Conservation (phyloP, 2,329 filamentous ascomycete species). For the Penicillium sp. region DNA sequence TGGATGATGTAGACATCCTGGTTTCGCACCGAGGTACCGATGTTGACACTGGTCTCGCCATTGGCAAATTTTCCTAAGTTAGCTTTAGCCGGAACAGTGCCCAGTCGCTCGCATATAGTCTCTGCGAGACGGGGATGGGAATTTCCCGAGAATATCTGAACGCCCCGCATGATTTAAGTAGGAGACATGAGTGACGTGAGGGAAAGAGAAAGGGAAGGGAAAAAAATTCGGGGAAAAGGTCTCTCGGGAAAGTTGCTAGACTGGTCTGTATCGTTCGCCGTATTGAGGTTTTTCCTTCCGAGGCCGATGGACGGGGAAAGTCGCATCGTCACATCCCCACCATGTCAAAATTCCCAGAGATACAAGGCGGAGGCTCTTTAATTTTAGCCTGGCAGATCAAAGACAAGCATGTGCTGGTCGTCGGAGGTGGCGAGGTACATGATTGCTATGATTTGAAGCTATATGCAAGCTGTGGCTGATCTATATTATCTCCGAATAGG, state of each 20-base stretch:
- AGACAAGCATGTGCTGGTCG: slow-evolving; percentile 82
- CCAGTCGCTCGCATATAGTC: slow-evolving; percentile 63
- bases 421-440: slow-evolving; percentile 86
- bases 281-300: slow-evolving; percentile 18
- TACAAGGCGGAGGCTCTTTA: slow-evolving; percentile 86
- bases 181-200: slow-evolving; percentile 18
- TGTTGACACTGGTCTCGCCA: slow-evolving; percentile 66
- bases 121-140: slow-evolving; percentile 63
- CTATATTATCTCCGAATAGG: slow-evolving; percentile 53
- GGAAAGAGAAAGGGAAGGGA: slow-evolving; percentile 14
- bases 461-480: slow-evolving; percentile 14
- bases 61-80: slow-evolving; percentile 65
- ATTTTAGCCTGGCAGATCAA: slow-evolving; percentile 95
- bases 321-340: slow-evolving; percentile 17
- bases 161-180: slow-evolving; percentile 54
- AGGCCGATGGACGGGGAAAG: slow-evolving; percentile 8
- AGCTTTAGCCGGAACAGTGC: slow-evolving; percentile 57
- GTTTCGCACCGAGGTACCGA: slow-evolving; percentile 73
- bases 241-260: slow-evolving; percentile 11
- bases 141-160: slow-evolving; percentile 64
- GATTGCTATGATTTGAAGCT: slow-evolving; percentile 27
- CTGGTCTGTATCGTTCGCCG: slow-evolving; percentile 15
- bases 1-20: slow-evolving; percentile 99
- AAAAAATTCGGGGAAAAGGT: slow-evolving; percentile 21
- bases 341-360: slow-evolving; percentile 65